Conservation (phyloP, 2,329 filamentous ascomycete species). For the Xylogone sp. region DNA sequence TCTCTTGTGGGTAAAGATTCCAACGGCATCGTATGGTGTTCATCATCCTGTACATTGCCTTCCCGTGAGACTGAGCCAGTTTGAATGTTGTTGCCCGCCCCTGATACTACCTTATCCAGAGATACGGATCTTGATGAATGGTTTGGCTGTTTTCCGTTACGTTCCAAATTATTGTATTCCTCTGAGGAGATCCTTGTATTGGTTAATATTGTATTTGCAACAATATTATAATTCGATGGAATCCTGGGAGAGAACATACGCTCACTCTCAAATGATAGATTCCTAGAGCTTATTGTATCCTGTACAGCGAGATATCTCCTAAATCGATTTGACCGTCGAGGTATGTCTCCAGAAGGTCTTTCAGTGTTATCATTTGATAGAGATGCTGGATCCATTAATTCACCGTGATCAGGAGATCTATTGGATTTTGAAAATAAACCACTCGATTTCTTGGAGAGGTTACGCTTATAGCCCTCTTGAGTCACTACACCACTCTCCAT, state of each 20-base stretch:
- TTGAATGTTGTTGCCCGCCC: too few species aligned
- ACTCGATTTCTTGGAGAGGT: conserved; percentile 42
- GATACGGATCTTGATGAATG: too few species aligned
- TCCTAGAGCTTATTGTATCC: background rate
- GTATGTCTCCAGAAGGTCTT: conserved; percentile 4
- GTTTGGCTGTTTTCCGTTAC: too few species aligned
- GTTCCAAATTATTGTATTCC: background rate
- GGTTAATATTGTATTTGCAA: background rate
- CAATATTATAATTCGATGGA: background rate
- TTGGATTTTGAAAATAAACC: conserved; percentile 42
- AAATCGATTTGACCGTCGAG: background rate
- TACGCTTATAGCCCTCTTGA: conserved; percentile 61
- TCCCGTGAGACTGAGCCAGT: too few species aligned
- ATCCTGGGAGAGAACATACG: background rate
- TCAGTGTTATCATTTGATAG: background rate
- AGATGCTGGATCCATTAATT: background rate
- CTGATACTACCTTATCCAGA: too few species aligned
- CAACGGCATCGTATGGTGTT: background rate
- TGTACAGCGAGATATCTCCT: background rate
- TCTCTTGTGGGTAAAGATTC: background rate
- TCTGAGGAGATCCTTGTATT: background rate
- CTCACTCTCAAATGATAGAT: background rate
- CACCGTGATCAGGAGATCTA: background rate
- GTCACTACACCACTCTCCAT: conserved; percentile 67
- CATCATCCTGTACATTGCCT: too few species aligned